Base-by-base conservation (phyloP, 371 early-diverging fungal species). In the Blastocladiella emersonii region DNA sequence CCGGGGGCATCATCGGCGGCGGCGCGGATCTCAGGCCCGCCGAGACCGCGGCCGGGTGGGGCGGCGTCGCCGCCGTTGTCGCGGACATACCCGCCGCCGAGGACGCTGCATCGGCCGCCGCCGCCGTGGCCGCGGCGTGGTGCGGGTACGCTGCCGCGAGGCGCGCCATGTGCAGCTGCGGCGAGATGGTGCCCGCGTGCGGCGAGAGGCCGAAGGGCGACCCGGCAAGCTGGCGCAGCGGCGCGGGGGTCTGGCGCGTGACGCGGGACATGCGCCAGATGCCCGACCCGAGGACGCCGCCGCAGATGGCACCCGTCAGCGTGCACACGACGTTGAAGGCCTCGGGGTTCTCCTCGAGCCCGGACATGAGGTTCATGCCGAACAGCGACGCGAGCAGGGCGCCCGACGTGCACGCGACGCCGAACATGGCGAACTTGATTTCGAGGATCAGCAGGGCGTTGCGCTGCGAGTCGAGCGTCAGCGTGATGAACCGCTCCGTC, bases 391-490 rank as follows among this genome's bases (percentile, higher is more conserved):
- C 57, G 37, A 62, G 57, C 35, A 62, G 15, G 25, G 56, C 55
- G 41, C 62, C 62, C 0, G 56, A 62, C 19, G 36, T 53, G 17
- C 61, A 61, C 17, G 62, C 62, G n/a, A 62, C 62, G 15, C 62
- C 62, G 6, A 62, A 61, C 62, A 62, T 62, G 59, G 56, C 44
- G 19, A 62, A 62, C 21, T 34, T 27, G 37, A 62, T 25, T 34
- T 62, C 62, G 35, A 62, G 30, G n/a, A 62, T 57, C 30, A 62
- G 32, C 27, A 62, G 57, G 12, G 56, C 56, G 59, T 62, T 62
- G n/a, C 62, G 34, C 45, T 62, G 62, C n/a, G 62, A 35, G 34
- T 62, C 62, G n/a, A 62, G 57, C 36, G 57, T 27, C 43, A 62
- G 35, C 15, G 44, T 62, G 15, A 62, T 27, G 30, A 55, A 61